phyloP scores from a whole-genome alignment of 192 early-diverging fungal genomes.

The Chytriomyces confervae region DNA sequence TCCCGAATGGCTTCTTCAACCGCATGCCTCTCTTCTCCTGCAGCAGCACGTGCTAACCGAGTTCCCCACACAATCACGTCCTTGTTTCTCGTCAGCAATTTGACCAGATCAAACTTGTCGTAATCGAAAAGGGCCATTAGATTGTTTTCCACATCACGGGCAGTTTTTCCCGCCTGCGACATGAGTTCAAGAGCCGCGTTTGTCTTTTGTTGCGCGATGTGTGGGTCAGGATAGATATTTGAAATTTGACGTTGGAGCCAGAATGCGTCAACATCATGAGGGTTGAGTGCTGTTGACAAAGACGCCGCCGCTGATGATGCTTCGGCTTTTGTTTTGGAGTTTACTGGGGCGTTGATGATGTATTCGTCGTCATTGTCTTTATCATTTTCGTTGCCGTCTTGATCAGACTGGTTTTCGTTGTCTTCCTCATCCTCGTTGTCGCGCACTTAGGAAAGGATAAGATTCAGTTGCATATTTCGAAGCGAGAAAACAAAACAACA shows the following conservation, averaged over 20 bases:
- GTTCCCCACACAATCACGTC: conserved; percentile 94
- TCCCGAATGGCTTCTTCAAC: conserved; percentile 76
- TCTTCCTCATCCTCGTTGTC: conserved; percentile 73
- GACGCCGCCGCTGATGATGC: conserved; percentile 5
- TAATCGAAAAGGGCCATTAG: conserved; percentile 95
- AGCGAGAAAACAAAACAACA: too few species aligned
- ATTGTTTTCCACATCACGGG: conserved; percentile 93
- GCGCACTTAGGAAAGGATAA: conserved; percentile 13
- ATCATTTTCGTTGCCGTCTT: not conserved
- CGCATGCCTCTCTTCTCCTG: conserved; percentile 48
- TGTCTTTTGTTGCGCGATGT: conserved; percentile 88
- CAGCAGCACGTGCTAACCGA: conserved; percentile 74
- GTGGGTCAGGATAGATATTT: conserved; percentile 80
- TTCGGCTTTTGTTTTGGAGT: conserved; percentile 1
- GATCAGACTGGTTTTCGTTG: conserved; percentile 54
- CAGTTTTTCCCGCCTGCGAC: conserved; percentile 59
- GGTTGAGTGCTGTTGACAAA: conserved; percentile 39
- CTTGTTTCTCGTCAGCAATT: conserved; percentile 83
- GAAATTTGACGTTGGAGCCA: conserved; percentile 93
- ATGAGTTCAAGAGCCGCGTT: conserved; percentile 75
- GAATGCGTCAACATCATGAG: conserved; percentile 94
- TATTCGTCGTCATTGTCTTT: conserved; percentile 39
- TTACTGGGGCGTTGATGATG: conserved; percentile 21
- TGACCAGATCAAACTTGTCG: conserved; percentile 94
- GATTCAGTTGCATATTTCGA: too few species aligned